These are phyloP conservation scores for Cadophora malorum DNA, from an alignment of 2,329 filamentous ascomycete genomes.

Conservation along the genomic window DNA sequence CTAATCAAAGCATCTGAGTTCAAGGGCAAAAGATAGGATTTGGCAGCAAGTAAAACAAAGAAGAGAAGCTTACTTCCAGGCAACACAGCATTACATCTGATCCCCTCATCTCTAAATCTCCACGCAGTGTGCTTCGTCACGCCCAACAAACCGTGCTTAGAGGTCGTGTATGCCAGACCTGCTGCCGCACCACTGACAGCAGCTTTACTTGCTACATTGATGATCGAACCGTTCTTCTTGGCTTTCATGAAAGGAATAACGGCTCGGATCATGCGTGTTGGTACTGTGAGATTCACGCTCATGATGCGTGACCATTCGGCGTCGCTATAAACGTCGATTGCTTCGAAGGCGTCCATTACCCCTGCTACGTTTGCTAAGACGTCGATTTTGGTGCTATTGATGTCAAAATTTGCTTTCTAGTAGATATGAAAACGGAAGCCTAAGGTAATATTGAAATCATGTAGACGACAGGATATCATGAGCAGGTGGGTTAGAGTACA, in stretches of 20 bases:
- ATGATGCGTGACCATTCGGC: slow-evolving; percentile 50
- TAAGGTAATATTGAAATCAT: too few relatives aligned
- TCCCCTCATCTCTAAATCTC: slow-evolving; percentile 52
- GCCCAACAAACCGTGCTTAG: slow-evolving; percentile 52
- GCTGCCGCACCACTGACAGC: slow-evolving; percentile 48
- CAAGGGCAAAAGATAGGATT: too few relatives aligned
- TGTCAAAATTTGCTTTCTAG: background rate
- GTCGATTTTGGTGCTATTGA: slow-evolving; percentile 45
- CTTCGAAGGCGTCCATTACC: slow-evolving; percentile 51
- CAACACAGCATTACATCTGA: slow-evolving; percentile 54
- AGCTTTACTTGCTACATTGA: slow-evolving; percentile 51
- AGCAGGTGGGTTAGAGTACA: background rate
- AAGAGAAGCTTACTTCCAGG: slow-evolving; percentile 46
- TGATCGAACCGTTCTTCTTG: slow-evolving; percentile 49
- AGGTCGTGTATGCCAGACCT: slow-evolving; percentile 54
- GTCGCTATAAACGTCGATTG: slow-evolving; percentile 49
- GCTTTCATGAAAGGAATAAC: slow-evolving; percentile 51
- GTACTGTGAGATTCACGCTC: slow-evolving; percentile 51
- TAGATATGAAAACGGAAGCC: too few relatives aligned
- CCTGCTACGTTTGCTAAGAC: slow-evolving; percentile 55
- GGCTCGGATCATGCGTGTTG: slow-evolving; percentile 53
- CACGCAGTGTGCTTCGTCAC: slow-evolving; percentile 56
- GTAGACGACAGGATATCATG: too few relatives aligned
- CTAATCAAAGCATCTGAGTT: too few relatives aligned
- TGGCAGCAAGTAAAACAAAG: too few relatives aligned